Evolutionary conservation across 2,329 filamentous ascomycete genomes (phyloP).

Genomic region (Parastagonospora nodorum): DNA sequence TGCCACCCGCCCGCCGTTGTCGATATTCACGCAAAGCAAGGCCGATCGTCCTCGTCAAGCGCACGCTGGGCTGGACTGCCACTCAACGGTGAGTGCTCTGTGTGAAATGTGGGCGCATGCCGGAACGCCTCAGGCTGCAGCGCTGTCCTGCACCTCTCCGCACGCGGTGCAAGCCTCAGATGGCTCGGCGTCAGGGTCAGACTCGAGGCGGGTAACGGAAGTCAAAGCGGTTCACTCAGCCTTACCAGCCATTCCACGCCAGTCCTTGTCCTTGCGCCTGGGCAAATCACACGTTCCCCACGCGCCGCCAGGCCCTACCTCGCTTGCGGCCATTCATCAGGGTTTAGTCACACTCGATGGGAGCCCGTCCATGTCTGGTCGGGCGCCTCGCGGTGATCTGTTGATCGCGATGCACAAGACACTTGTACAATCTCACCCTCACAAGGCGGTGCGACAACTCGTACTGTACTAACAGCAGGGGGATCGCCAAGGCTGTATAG

Average conservation of each 20-base stretch:
- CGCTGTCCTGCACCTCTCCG: constrained; percentile 18
- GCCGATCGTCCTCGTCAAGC: constrained; percentile 24
- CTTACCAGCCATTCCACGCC: constrained; percentile 16
- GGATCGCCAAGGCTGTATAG: too few species aligned
- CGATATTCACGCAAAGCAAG: constrained; percentile 22
- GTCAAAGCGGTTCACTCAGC: constrained; percentile 18
- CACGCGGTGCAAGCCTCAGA: constrained; percentile 20
- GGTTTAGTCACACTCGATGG: constrained; percentile 7
- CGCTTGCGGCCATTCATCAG: constrained; percentile 8
- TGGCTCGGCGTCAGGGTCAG: constrained; percentile 12
- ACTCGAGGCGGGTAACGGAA: constrained; percentile 18
- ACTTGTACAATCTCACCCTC: constrained; percentile 3
- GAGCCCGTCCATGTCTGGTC: constrained; percentile 1
- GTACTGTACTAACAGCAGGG: too few species aligned
- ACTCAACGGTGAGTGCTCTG: constrained; percentile 17
- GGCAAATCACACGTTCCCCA: constrained; percentile 14
- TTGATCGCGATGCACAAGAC: constrained; percentile 7
- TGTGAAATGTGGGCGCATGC: constrained; percentile 16
- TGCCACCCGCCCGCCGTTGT: constrained; percentile 25
- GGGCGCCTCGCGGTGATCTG: constrained; percentile 1
- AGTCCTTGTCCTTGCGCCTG: constrained; percentile 1
- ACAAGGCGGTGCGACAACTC: neutral
- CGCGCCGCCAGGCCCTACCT: constrained; percentile 11
- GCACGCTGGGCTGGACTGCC: constrained; percentile 10
- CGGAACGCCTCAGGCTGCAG: constrained; percentile 19